Base-by-base conservation (phyloP, 1,139 yeast genomes). In the Hansenula lynferdii region DNA sequence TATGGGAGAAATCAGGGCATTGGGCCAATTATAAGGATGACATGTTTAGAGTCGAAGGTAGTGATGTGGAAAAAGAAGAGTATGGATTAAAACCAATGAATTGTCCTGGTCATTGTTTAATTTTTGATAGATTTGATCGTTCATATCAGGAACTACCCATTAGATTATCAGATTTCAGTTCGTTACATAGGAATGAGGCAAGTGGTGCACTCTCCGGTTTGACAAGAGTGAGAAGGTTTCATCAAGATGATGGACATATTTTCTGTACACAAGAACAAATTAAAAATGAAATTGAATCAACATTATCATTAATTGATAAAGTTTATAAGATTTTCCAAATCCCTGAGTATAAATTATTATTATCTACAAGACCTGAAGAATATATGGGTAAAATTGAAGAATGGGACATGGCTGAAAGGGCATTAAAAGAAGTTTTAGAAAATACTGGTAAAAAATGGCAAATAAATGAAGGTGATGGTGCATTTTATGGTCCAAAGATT, bases 241-340 rank as follows among this genome's bases (percentile, higher is more conserved):
- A 94, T 60, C 99, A 94, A 64, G 99, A 94, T 59, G 98, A 94
- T 60, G 98, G 97, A 10, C 98, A 94, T 57, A 92, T 94, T 33
- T 94, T 94, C 65, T 94, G 99, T 61, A 79, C 84, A 17, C 71
- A 78, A 39, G 80, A 74, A 20, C 98, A 94, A 62, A 84, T 94
- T 39, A 80, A 81, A 54, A 63, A 68, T 34, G 98, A 94, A 60
- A 87, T 92, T 42, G 60, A 71, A 22, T 77, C 80, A 44, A 85
- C 94, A 32, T 70, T 92, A 49, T 77, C 79, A 51, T 72, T 92
- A 57, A 73, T 92, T 50, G 81, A 84, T 54, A 76, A 83, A 47
- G 79, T 94, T 19, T 92, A 92, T 59, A 75, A 72, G 32, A 76
- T 85, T 8, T 90, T 92, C 59, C 92, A 90, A 8, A 77, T 90